Conservation (phyloP, 2,329 filamentous ascomycete genomes). For the Pseudocercospora crystallina region DNA sequence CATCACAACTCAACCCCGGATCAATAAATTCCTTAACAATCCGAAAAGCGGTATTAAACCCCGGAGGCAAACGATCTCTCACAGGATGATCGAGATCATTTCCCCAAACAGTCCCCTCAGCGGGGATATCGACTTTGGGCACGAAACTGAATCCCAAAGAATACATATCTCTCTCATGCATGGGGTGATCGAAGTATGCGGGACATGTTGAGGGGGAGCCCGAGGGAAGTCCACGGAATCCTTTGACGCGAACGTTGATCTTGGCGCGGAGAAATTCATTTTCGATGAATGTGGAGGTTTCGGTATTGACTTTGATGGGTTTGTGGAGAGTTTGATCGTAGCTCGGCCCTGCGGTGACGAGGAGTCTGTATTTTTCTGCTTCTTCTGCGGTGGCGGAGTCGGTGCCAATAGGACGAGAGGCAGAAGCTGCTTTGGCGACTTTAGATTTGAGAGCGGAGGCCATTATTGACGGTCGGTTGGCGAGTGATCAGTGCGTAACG, state of each 20-base stretch:
- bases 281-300: constrained; percentile 58
- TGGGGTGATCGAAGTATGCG: constrained; percentile 73
- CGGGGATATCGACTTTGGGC: constrained; percentile 64
- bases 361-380: constrained; percentile 68
- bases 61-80: constrained; percentile 76
- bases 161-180: constrained; percentile 77
- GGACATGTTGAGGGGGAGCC: constrained; percentile 59
- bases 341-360: constrained; percentile 74
- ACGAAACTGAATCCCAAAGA: constrained; percentile 77
- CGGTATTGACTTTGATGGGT: constrained; percentile 71
- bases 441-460: constrained; percentile 25
- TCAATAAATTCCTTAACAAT: constrained; percentile 91
- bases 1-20: constrained; percentile 83
- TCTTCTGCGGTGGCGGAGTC: constrained; percentile 34
- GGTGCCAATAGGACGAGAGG: not conserved
- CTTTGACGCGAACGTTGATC: constrained; percentile 73
- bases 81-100: constrained; percentile 94
- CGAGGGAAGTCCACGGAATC: constrained; percentile 64
- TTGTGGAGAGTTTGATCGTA: constrained; percentile 71
- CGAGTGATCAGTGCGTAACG: too few relatives aligned
- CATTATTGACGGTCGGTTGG: constrained; percentile 19
- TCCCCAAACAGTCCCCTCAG: constrained; percentile 77
- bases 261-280: constrained; percentile 65
- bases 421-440: constrained; percentile 19
- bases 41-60: constrained; percentile 78